Percentiles rank a stretch among this genome's conserved stretches.
Conservation (phyloP, 345 rosid genomes). For the Corchorus capsularis region DNA sequence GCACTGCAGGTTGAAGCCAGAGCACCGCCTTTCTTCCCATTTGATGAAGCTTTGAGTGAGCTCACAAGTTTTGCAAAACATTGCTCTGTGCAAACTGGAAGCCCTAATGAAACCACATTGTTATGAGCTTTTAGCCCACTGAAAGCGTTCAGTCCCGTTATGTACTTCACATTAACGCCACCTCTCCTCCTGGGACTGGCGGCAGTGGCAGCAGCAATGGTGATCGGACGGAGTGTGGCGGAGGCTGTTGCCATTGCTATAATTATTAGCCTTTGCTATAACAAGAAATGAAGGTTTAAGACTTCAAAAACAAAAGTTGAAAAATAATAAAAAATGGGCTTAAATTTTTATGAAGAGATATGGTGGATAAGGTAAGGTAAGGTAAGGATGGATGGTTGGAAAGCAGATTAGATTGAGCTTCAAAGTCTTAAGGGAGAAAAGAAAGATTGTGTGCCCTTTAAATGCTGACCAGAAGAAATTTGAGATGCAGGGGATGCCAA, state of each 20-base stretch:
- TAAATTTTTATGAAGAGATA: slow-evolving; percentile 7
- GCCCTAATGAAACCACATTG: slow-evolving; percentile 40
- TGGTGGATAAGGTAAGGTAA: slow-evolving; percentile 26
- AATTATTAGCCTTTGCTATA: background rate
- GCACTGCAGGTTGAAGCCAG: slow-evolving; percentile 42
- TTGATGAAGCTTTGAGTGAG: slow-evolving; percentile 40
- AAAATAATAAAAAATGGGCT: slow-evolving; percentile 7
- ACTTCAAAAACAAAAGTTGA: background rate
- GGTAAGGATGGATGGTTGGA: slow-evolving; percentile 31
- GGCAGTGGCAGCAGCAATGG: slow-evolving; percentile 29
- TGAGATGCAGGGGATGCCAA: slow-evolving; percentile 30
- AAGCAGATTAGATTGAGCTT: slow-evolving; percentile 20
- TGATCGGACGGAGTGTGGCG: slow-evolving; percentile 31
- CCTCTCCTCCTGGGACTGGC: slow-evolving; percentile 18
- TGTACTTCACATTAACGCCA: slow-evolving; percentile 27
- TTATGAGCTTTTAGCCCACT: slow-evolving; percentile 56
- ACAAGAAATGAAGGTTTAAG: background rate
- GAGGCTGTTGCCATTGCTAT: slow-evolving; percentile 36
- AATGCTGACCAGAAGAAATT: slow-evolving; percentile 28
- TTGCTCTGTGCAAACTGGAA: slow-evolving; percentile 35
- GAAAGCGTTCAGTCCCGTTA: slow-evolving; percentile 44
- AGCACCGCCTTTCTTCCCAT: slow-evolving; percentile 38
- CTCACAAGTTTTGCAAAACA: slow-evolving; percentile 47
- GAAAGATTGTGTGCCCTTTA: background rate
- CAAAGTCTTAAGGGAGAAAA: background rate